Evolutionary conservation across 345 rosid species (phyloP).

Genomic region (Syzygium grande): DNA sequence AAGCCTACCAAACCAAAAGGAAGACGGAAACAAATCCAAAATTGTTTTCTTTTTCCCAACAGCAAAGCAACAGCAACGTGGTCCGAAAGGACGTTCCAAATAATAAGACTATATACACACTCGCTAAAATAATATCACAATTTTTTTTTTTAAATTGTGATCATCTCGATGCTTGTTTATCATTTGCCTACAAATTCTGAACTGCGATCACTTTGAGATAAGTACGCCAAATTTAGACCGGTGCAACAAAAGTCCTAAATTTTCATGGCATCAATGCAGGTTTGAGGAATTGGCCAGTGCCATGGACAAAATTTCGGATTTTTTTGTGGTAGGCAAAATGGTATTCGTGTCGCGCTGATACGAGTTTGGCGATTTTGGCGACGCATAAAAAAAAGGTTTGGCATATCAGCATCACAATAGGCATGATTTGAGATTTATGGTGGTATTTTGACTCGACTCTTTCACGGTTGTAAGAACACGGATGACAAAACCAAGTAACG

Average conservation of each 20-base stretch:
- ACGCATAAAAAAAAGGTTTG: too few species aligned
- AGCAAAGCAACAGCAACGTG: neutral
- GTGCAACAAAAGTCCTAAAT: neutral
- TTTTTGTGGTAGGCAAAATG: too few species aligned
- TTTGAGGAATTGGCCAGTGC: neutral
- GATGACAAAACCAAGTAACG: neutral
- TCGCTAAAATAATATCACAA: neutral
- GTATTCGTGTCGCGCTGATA: too few species aligned
- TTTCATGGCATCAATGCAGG: too few species aligned
- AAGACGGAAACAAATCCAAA: neutral
- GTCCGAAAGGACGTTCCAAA: neutral
- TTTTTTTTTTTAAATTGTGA: too few species aligned
- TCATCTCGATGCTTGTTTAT: too few species aligned
- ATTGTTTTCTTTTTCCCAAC: neutral
- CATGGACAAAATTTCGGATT: neutral
- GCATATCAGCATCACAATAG: too few species aligned
- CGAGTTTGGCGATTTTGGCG: neutral
- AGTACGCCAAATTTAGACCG: neutral
- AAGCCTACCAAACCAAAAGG: neutral
- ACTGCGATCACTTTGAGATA: neutral
- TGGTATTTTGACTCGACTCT: accelerated
- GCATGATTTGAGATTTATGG: accelerated
- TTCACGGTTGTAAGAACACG: accelerated
- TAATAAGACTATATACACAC: neutral
- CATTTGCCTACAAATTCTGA: neutral